phyloP scores from a whole-genome alignment of 306 rosid species.

The Parietaria judaica region DNA sequence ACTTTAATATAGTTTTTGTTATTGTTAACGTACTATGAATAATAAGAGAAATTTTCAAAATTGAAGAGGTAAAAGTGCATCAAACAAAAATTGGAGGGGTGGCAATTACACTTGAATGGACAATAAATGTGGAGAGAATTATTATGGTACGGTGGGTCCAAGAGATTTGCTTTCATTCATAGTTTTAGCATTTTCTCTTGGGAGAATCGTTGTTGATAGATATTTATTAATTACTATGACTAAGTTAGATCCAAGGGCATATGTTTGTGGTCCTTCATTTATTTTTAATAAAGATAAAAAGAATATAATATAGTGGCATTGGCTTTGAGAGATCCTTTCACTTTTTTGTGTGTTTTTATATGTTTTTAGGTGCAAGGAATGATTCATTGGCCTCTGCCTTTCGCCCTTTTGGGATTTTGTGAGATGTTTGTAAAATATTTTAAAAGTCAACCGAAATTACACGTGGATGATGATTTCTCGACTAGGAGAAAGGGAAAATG shows the following conservation, averaged over 20 bases:
- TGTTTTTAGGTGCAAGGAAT: not conserved
- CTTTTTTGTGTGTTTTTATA: not conserved
- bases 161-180: not conserved
- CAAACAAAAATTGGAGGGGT: too few relatives aligned
- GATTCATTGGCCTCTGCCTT: not conserved
- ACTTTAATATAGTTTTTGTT: too few relatives aligned
- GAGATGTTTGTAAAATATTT: not conserved
- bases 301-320: not conserved
- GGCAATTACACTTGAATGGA: too few relatives aligned
- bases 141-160: not conserved
- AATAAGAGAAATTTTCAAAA: too few relatives aligned
- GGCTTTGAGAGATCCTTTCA: not conserved
- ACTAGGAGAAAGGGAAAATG: too few relatives aligned
- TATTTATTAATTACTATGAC: not conserved
- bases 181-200: not conserved
- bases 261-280: not conserved
- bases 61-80: too few relatives aligned
- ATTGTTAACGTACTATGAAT: too few relatives aligned
- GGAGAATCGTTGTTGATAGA: not conserved
- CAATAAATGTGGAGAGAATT: not conserved
- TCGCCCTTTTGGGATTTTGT: not conserved
- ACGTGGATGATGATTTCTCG: not conserved
- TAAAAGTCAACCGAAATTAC: slow-evolving; percentile 1
- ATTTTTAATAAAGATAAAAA: too few relatives aligned
- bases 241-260: slow-evolving; percentile 7